These are phyloP conservation scores for Vaccinium darrowii DNA, from an alignment of 148 eudicot genomes.

Conservation along the genomic window DNA sequence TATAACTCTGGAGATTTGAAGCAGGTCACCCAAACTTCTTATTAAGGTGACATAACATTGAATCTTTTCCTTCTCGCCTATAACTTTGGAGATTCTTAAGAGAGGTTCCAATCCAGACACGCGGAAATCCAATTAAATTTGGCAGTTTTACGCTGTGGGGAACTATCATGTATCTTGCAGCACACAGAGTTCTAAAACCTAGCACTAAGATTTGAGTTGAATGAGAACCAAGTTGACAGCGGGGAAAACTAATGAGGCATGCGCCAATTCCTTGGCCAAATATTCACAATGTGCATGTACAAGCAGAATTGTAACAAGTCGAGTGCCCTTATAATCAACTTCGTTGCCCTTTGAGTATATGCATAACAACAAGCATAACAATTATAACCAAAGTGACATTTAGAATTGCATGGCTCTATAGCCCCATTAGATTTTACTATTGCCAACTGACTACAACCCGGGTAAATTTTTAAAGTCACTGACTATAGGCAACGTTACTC, in stretches of 20 bases:
- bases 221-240: not conserved
- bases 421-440: not conserved
- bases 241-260: not conserved
- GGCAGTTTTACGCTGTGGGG: not conserved
- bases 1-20: not conserved
- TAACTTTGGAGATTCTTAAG: not conserved
- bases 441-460: not conserved
- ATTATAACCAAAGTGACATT: not conserved
- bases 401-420: not conserved
- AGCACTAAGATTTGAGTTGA: not conserved
- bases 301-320: not conserved
- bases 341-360: not conserved
- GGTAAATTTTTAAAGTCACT: not conserved
- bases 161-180: not conserved
- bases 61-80: not conserved
- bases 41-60: not conserved
- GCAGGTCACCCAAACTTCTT: not conserved
- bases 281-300: not conserved
- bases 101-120: not conserved
- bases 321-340: not conserved
- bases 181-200: not conserved
- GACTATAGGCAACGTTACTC: not conserved
- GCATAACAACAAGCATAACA: not conserved
- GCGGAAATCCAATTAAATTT: not conserved
- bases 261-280: not conserved